Conservation (phyloP, 2,329 filamentous ascomycete species). For the Nectriaceae sp. region DNA sequence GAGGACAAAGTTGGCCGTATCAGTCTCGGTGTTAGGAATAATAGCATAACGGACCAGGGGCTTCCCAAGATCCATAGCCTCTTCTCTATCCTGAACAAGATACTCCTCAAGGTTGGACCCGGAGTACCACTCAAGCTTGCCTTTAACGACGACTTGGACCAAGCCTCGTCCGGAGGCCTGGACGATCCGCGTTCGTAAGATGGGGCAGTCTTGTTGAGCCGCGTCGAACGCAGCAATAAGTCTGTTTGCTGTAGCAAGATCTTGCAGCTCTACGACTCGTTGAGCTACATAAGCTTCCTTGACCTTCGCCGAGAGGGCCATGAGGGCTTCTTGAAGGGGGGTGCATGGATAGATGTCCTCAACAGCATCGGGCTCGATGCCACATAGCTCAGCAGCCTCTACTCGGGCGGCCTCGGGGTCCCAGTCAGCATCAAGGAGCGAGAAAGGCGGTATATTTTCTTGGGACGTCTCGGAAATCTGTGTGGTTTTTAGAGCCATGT, state of each 20-base stretch:
- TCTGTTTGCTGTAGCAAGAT: constrained; percentile 35
- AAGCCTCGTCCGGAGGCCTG: constrained; percentile 46
- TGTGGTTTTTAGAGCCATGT: constrained; percentile 41
- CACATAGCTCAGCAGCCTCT: constrained; percentile 44
- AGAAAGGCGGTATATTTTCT: constrained; percentile 38
- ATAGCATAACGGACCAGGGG: constrained; percentile 49
- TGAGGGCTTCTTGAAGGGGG: constrained; percentile 55
- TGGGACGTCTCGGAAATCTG: constrained; percentile 23
- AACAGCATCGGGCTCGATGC: constrained; percentile 34
- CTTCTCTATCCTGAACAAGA: constrained; percentile 41
- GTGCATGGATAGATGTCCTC: constrained; percentile 58
- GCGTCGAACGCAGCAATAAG: constrained; percentile 46
- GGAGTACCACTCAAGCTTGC: constrained; percentile 37
- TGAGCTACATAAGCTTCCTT: constrained; percentile 55
- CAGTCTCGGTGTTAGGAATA: constrained; percentile 33
- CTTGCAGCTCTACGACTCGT: constrained; percentile 44
- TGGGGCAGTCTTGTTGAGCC: constrained; percentile 39
- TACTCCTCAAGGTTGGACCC: constrained; percentile 41
- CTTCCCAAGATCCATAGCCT: constrained; percentile 46
- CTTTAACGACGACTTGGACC: constrained; percentile 48
- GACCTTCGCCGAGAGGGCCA: constrained; percentile 53
- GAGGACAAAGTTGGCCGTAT: constrained; percentile 48
- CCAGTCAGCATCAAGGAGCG: constrained; percentile 40
- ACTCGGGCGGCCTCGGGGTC: constrained; percentile 32
- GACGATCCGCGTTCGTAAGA: constrained; percentile 52